phyloP scores from a whole-genome alignment of 768 basidiomycete species.

The Candolleomyces aberdarensis region DNA sequence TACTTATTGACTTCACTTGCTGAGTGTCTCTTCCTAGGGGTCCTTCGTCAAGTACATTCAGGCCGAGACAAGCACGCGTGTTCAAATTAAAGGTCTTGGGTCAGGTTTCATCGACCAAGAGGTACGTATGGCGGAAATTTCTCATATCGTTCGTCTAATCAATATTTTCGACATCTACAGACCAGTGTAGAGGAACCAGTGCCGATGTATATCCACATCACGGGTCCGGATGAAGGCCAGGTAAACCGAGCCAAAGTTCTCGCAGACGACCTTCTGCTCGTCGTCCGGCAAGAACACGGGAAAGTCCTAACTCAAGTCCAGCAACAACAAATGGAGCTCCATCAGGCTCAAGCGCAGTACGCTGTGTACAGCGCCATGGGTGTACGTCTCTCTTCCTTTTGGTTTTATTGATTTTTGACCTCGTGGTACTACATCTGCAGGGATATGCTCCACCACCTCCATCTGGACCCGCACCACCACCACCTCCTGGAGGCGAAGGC shows the following conservation, averaged over 20 bases:
- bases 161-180: conserved; percentile 22
- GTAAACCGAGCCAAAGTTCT: conserved; percentile 83
- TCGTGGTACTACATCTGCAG: conserved; percentile 14
- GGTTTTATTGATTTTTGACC: conserved; percentile 1
- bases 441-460: conserved; percentile 52
- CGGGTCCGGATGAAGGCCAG: conserved; percentile 86
- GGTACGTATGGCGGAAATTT: conserved; percentile 1
- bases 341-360: conserved; percentile 80
- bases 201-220: conserved; percentile 90
- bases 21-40: conserved; percentile 46
- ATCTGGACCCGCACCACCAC: conserved; percentile 44
- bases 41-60: conserved; percentile 99
- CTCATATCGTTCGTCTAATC: too few relatives aligned
- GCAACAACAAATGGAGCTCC: conserved; percentile 85
- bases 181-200: conserved; percentile 86
- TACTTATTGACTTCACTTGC: not conserved
- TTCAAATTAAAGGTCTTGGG: conserved; percentile 94
- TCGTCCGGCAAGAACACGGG: conserved; percentile 84
- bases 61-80: conserved; percentile 90
- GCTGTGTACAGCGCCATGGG: conserved; percentile 62
- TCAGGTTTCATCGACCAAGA: conserved; percentile 86
- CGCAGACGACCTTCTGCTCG: conserved; percentile 85
- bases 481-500: conserved; percentile 33
- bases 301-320: conserved; percentile 66
- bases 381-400: conserved; percentile 36